These are phyloP conservation scores for Coemansia sp. DNA, from an alignment of 192 early-diverging fungal species.

Conservation along the genomic window DNA sequence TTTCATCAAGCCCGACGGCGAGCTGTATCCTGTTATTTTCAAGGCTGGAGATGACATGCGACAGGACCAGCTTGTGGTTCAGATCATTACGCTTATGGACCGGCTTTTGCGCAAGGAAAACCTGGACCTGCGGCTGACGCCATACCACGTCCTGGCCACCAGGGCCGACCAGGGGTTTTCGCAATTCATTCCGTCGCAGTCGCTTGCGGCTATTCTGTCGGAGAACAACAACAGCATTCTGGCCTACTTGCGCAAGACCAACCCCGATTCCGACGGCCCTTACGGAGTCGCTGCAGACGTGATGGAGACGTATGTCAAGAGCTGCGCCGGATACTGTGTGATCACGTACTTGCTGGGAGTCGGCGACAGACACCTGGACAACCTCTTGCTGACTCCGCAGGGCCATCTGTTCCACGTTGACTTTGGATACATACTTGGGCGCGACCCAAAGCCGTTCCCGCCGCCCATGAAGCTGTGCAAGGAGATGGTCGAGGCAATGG, in stretches of 20 bases:
- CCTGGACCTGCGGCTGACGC: slow-evolving; percentile 88
- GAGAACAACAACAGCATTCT: slow-evolving; percentile 84
- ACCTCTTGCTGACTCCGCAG: slow-evolving; percentile 83
- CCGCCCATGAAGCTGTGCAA: slow-evolving; percentile 99
- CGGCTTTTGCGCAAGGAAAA: slow-evolving; percentile 92
- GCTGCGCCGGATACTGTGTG: slow-evolving; percentile 98
- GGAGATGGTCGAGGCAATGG: slow-evolving; percentile 99
- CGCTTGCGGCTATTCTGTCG: slow-evolving; percentile 84
- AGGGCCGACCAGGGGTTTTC: slow-evolving; percentile 93
- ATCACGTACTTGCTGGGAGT: slow-evolving; percentile 98
- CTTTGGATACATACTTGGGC: slow-evolving; percentile 97
- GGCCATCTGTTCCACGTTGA: slow-evolving; percentile 97
- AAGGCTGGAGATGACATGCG: slow-evolving; percentile 96
- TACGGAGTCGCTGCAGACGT: slow-evolving; percentile 71
- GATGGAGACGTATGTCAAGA: slow-evolving; percentile 95
- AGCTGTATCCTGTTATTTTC: slow-evolving; percentile 93
- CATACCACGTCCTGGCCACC: slow-evolving; percentile 95
- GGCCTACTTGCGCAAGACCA: slow-evolving; percentile 74
- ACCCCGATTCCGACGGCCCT: slow-evolving; percentile 64
- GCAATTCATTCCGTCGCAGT: slow-evolving; percentile 89
- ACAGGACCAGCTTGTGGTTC: slow-evolving; percentile 98
- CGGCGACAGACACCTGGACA: slow-evolving; percentile 98
- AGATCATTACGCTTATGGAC: slow-evolving; percentile 98
- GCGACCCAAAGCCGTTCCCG: slow-evolving; percentile 99
- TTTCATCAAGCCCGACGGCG: slow-evolving; percentile 82